Conservation (phyloP, 1,284 basidiomycete genomes). For the Malassezia sp. region DNA sequence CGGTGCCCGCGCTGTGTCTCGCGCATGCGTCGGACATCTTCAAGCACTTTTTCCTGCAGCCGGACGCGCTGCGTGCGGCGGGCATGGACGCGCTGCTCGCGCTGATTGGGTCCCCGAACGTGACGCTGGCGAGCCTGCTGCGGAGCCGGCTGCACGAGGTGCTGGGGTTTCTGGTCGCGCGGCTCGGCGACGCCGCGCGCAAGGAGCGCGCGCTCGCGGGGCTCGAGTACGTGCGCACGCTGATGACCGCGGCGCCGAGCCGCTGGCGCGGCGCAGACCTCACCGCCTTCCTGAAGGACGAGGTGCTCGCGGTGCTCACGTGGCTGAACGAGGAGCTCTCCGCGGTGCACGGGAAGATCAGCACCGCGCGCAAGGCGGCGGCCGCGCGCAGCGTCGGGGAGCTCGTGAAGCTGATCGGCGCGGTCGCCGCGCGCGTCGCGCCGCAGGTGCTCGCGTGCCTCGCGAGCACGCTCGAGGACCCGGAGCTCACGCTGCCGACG, state of each 20-base stretch:
- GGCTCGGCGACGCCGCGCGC: constrained; percentile 29
- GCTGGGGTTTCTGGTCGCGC: constrained; percentile 37
- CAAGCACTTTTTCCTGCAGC: constrained; percentile 29
- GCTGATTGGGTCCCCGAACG: constrained; percentile 25
- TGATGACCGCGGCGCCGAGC: constrained; percentile 3
- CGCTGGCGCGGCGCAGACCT: constrained; percentile 21
- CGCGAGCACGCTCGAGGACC: constrained; percentile 67
- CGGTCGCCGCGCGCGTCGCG: constrained; percentile 28
- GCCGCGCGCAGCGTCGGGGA: constrained; percentile 59
- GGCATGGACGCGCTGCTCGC: constrained; percentile 21
- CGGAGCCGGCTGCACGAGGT: constrained; percentile 37
- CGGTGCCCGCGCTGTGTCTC: constrained; percentile 32
- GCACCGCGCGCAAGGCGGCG: constrained; percentile 26
- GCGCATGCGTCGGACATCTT: constrained; percentile 35
- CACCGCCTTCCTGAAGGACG: constrained; percentile 26
- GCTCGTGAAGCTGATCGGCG: constrained; percentile 62
- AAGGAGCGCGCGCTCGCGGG: constrained; percentile 26
- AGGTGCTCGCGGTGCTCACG: constrained; percentile 39
- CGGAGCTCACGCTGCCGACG: constrained; percentile 65
- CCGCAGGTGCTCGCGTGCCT: constrained; percentile 77
- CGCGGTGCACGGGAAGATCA: constrained; percentile 32
- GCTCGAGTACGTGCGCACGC: constrained; percentile 24
- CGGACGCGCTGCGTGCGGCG: constrained; percentile 18
- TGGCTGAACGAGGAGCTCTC: constrained; percentile 43
- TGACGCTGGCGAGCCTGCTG: constrained; percentile 24